Evolutionary conservation across 2,329 filamentous ascomycete genomes (phyloP).

Genomic region (Coleophoma crateriformis): DNA sequence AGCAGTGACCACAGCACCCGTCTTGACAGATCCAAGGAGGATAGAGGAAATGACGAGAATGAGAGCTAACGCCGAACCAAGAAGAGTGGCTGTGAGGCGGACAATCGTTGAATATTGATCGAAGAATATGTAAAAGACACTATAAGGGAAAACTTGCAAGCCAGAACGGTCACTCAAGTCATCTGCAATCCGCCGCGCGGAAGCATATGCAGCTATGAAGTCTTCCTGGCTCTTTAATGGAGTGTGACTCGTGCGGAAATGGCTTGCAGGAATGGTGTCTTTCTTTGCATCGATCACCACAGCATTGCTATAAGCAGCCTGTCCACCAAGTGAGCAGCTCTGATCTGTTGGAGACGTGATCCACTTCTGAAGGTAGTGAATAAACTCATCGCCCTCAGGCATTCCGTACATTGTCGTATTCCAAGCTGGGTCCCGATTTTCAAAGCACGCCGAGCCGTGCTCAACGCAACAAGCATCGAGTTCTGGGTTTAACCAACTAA

Average conservation of each 20-base stretch:
- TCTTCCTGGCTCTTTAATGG: slow-evolving; percentile 83
- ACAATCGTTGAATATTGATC: slow-evolving; percentile 92
- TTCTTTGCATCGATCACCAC: slow-evolving; percentile 69
- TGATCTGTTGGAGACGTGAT: slow-evolving; percentile 73
- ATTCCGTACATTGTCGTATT: slow-evolving; percentile 86
- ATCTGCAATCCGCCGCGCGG: slow-evolving; percentile 80
- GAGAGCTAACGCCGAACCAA: slow-evolving; percentile 78
- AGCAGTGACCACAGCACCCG: slow-evolving; percentile 73
- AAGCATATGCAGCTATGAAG: slow-evolving; percentile 86
- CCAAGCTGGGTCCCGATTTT: slow-evolving; percentile 72
- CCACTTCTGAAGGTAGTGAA: slow-evolving; percentile 81
- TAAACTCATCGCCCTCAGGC: slow-evolving; percentile 89
- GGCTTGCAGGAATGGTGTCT: slow-evolving; percentile 69
- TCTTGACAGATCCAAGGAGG: slow-evolving; percentile 78
- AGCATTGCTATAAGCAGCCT: slow-evolving; percentile 80
- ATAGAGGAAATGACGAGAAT: slow-evolving; percentile 77
- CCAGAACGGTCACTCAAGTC: slow-evolving; percentile 67
- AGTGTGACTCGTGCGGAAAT: slow-evolving; percentile 88
- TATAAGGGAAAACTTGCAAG: slow-evolving; percentile 90
- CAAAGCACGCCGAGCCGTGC: slow-evolving; percentile 69
- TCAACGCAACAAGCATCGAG: slow-evolving; percentile 73
- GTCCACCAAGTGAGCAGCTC: slow-evolving; percentile 81
- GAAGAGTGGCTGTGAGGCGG: slow-evolving; percentile 68
- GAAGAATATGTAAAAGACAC: slow-evolving; percentile 98
- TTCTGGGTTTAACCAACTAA: slow-evolving; percentile 90